Conservation (phyloP, 768 basidiomycete genomes). For the Auricularia cornea region DNA sequence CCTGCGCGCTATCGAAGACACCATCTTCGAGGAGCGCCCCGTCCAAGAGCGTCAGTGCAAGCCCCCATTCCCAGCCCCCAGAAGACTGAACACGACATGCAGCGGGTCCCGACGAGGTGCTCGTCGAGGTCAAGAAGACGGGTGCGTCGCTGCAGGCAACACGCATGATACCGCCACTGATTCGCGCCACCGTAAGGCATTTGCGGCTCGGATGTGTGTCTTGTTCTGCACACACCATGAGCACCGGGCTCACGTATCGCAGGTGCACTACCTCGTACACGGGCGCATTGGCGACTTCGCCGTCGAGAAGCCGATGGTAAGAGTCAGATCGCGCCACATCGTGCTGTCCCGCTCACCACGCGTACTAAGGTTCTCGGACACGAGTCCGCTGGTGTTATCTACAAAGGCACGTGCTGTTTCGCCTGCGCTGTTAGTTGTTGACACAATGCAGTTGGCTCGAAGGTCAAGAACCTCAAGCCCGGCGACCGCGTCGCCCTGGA, state of each 20-base stretch:
- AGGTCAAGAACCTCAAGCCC: constrained; percentile 65
- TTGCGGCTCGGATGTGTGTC: constrained; percentile 76
- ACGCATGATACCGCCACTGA: constrained; percentile 4
- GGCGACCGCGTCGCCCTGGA: constrained; percentile 91
- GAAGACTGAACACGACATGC: not conserved
- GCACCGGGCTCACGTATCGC: constrained; percentile 6
- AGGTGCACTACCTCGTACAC: constrained; percentile 75
- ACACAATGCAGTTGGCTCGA: constrained; percentile 50
- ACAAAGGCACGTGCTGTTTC: constrained; percentile 39
- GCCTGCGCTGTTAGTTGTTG: not conserved
- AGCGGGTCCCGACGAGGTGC: constrained; percentile 70
- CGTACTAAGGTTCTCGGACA: constrained; percentile 70
- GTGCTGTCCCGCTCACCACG: not conserved
- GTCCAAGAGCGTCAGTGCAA: constrained; percentile 54
- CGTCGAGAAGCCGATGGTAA: constrained; percentile 73
- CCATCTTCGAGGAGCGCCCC: constrained; percentile 64
- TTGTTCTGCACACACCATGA: constrained; percentile 8
- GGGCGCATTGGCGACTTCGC: constrained; percentile 76
- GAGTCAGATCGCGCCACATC: constrained; percentile 7
- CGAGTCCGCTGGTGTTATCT: constrained; percentile 77
- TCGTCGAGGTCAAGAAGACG: constrained; percentile 88
- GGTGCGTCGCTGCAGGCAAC: constrained; percentile 34
- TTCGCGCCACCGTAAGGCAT: constrained; percentile 46
- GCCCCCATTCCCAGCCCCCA: not conserved
- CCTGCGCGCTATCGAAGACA: constrained; percentile 56